Percentiles rank a stretch among this genome's conserved stretches.
These are phyloP conservation scores for Fusarium metavorans DNA, from an alignment of 2,329 filamentous ascomycete genomes.

Conservation along the genomic window DNA sequence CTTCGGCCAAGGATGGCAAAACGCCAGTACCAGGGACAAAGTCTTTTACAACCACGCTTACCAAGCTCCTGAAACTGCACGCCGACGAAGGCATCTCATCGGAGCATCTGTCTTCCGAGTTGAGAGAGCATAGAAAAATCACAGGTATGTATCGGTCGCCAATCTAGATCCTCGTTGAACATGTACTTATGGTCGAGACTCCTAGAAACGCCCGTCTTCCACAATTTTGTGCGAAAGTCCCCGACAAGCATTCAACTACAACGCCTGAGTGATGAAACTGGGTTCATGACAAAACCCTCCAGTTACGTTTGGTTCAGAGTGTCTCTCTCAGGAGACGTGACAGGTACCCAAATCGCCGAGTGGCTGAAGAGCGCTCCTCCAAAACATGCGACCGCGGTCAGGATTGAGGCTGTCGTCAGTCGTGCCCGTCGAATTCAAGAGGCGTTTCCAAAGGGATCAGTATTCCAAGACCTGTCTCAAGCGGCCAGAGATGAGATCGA, in stretches of 20 bases:
- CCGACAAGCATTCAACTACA: not conserved
- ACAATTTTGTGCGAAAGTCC: not conserved
- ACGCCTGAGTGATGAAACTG: not conserved
- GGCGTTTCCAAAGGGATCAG: not conserved
- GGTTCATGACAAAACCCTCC: not conserved
- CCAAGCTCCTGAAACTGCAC: not conserved
- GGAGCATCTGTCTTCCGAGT: not conserved
- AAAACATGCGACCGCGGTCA: not conserved
- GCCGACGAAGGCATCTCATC: not conserved
- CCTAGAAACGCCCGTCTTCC: not conserved
- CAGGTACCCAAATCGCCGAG: not conserved
- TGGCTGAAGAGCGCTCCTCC: not conserved
- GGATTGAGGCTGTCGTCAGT: not conserved
- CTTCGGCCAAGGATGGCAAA: not conserved
- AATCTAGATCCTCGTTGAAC: no score
- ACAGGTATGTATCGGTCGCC: not conserved
- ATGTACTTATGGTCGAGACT: not conserved
- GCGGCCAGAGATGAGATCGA: not conserved
- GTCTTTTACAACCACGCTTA: not conserved
- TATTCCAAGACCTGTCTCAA: not conserved
- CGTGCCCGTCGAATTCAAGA: not conserved
- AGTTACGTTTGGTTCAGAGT: not conserved
- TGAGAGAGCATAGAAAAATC: not conserved
- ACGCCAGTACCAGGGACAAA: not conserved
- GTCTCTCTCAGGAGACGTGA: not conserved